Evolutionary conservation across 2,329 filamentous ascomycete genomes (phyloP), one percentile per base, ranked within the genome.

Genomic region (Aspergillus glaucus): DNA sequence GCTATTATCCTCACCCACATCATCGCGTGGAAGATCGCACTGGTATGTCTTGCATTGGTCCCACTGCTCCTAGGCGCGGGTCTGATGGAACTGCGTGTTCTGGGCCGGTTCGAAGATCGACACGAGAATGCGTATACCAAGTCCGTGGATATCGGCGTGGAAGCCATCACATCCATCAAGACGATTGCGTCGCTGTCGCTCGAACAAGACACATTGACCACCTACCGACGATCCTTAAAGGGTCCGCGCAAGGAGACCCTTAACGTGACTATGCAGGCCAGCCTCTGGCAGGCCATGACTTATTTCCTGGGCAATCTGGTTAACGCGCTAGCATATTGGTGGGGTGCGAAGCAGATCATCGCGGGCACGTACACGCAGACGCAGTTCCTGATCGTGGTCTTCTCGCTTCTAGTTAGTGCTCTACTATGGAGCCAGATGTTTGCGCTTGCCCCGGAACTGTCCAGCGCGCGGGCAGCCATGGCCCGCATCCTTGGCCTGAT

Each of bases 271-370:
- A 61, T 76, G 41, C 68, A 72, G 41, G 65, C 70, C 15, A 74
- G 73, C 41, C 64, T 73, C 37, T 74, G 70, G 63, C 60, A 74
- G 43, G 72, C 73, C 1, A 55, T 72, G 37, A 65, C 70, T 1
- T 72, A 69, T 47, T 64, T 64, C 14, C 53, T 71, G 19, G 79
- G 81, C 32, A 85, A 84, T 59, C 74, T 87, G 46, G 79, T 88
- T 26, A 87, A 89, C 60, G 83, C 85, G 0, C 79, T 90, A 48
- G 83, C 85, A 0, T 90, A 88, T 67, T 91, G 86, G 84, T 90
- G 86, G 85, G 86, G 86, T 1, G 79, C 85, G 0, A 82, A 79
- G 55, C 79, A 82, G 55, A 86, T 90, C 51, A 78, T 82, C 43
- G 74, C 77, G 34, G 85, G 85, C 2, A 67, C 80, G 46, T 85